These are phyloP conservation scores for Euphorbia neoarborescens DNA, from an alignment of 441 rosid species.

Conservation along the genomic window DNA sequence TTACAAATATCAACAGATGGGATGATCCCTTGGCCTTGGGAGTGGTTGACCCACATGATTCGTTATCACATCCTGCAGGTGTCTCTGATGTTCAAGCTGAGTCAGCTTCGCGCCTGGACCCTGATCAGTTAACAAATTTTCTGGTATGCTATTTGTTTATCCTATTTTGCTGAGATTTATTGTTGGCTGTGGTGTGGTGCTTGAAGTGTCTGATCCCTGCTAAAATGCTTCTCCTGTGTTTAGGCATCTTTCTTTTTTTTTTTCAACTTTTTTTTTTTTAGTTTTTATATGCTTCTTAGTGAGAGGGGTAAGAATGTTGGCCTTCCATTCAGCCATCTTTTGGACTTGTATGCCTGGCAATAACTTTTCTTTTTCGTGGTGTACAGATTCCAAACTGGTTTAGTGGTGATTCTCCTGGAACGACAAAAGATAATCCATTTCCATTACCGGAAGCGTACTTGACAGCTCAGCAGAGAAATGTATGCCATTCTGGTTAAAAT, in stretches of 20 bases:
- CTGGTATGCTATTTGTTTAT: conserved; percentile 39
- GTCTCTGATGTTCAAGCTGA: conserved; percentile 92
- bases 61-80: conserved; percentile 94
- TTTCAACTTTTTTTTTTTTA: neutral
- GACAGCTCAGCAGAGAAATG: conserved; percentile 76
- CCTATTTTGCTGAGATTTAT: neutral
- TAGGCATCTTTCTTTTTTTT: neutral
- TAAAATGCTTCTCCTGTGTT: neutral
- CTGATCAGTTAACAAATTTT: conserved; percentile 87
- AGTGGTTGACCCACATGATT: conserved; percentile 91
- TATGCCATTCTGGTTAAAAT: conserved; percentile 27
- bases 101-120: conserved; percentile 68
- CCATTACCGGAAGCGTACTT: conserved; percentile 62
- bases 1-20: conserved; percentile 76
- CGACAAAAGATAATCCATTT: conserved; percentile 81
- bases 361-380: conserved; percentile 15
- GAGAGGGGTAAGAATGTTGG: neutral
- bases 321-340: neutral
- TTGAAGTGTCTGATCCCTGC: neutral
- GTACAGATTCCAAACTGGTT: conserved; percentile 87
- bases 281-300: neutral
- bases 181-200: conserved; percentile 3
- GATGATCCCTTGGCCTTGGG: conserved; percentile 82
- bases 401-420: conserved; percentile 57
- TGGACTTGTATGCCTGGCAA: neutral